Evolutionary conservation across 257 asterid genomes (phyloP), one percentile per base, ranked within the genome.

Genomic region (Paulownia fortunei): DNA sequence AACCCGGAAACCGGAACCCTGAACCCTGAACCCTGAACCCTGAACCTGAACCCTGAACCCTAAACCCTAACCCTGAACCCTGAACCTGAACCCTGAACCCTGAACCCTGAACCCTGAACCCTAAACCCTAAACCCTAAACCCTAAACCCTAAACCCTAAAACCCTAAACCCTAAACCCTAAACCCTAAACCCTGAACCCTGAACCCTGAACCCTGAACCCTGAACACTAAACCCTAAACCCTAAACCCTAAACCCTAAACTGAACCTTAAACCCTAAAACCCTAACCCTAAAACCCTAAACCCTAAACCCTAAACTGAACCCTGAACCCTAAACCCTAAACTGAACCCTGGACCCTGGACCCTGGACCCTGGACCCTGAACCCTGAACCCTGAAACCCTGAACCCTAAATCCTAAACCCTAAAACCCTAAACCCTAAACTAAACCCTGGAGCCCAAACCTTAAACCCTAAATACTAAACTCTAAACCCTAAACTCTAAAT

Each of bases 321-420:
- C 74, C 80, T 26, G 1, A 65, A 76, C 36, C 75, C 80, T 16
- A 9, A 65, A 76, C 54, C 74, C 67, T 24, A 8, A 66, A 64
- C 80, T 21, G 6, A 65, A 76, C 55, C 80, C 66, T 18, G 6
- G 56, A 55, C 69, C 52, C 8, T 46, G 8, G 8, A 46, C 52
- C 52, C 52, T 46, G 8, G 8, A 46, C 52, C 52, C 52, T 46
- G 15, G 8, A 46, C 52, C 52, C 56, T 49, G 21, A 46, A 46
- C 52, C 52, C 52, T 1, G 2, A 11, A 46, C 52, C 15, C 13
- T 46, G 8, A 46, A 6, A 4, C 52, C 13, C 8, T 3, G 8
- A 46, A 46, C 8, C 8, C 52, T 46, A 46, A 6, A 46, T 3
- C 13, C 8, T 3, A 2, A 16, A 5, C 4, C 3, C 56, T 5